Evolutionary conservation across 2,329 filamentous ascomycete species (phyloP), one percentile per base, ranked within the genome.

Genomic region (Podosphaera leucotricha): DNA sequence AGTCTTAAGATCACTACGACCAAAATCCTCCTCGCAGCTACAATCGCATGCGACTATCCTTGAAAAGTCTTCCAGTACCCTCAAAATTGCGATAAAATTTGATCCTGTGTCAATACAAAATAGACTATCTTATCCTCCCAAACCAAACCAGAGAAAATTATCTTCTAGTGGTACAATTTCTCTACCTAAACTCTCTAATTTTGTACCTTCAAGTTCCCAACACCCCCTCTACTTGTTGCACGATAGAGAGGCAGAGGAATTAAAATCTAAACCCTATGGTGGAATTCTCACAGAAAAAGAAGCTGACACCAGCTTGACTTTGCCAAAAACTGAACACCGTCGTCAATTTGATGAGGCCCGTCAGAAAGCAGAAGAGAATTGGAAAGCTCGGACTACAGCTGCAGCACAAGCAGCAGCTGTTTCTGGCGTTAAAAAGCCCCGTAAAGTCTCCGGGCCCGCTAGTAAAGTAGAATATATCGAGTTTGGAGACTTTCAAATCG

Each of bases 381-480:
- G 87, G 81, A 79, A 84, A 55, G 71, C 74, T 52, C 74, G 76
- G 52, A 64, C 71, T 19, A 60, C 75, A 65, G 50, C 67, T 63
- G 54, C 67, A 68, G 76, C 87, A 50, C 71, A 72, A 37, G 77
- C 86, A 51, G 71, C 72, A 22, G 75, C 73, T 48, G 63, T 66
- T n/a, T 74, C 75, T 38, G 65, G 73, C 13, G 62, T 68, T 19
- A 77, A 75, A 54, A 78, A 75, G 55, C 65, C 73, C 16, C 75
- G 77, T 52, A 93, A 93, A 57, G 66, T 78, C 2, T 75, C 76
- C n/a, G 83, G 82, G 0, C 83, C 84, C 22, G 82, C 84, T 3
- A 95, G 86, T 60, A 90, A 94, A 62, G 95, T 98, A 59, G 92
- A 95, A 60, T 94, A 86, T 62, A 93, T 98, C 63, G 90, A 93